Base-by-base conservation (phyloP, 2,329 filamentous ascomycete species). In the Salinomyces thailandicus region DNA sequence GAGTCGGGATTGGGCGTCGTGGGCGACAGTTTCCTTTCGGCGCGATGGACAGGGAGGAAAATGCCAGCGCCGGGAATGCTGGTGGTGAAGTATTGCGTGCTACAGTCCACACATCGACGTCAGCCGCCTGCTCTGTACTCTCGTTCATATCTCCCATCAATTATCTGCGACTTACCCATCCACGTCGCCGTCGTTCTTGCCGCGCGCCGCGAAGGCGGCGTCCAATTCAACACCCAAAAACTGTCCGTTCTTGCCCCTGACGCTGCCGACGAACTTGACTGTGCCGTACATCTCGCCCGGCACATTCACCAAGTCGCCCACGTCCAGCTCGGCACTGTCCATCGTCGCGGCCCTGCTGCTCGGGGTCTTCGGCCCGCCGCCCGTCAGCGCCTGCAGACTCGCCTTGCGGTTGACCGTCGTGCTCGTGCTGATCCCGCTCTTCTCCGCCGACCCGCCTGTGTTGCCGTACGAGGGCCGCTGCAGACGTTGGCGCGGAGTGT, bases 111-210 rank as follows among this genome's bases (percentile, higher is more conserved):
- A n/a, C n/a, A n/a, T n/a, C n/a, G n/a, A n/a, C n/a, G n/a, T n/a
- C n/a, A n/a, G 18, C 26, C 26, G 30, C 18, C 20, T 19, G 11
- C 24, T 3, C 13, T 5, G 16, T 17, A 8, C 5, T 32, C 16
- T 16, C 18, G 11, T 17, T 16, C 17, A 5, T 15, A 34, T 17
- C 13, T n/a, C n/a, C n/a, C n/a, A n/a, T n/a, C n/a, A n/a, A n/a
- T n/a, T n/a, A n/a, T n/a, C n/a, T 17, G 16, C 17, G 8, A 16
- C 45, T 18, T 71, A 89, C 84, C 89, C 91, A 50, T 96, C 89
- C 37, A 96, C 91, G 60, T 94, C 87, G 45, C 91, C 91, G 53
- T 75, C 93, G 57, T 98, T 98, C 69, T 98, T 98, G 20, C 91
- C 91, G 55, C 81, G 76, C 35, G 71, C 62, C 20, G 86, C 83